Evolutionary conservation across 129 eudicot species (phyloP).

Genomic region (Saussurea involucrata): DNA sequence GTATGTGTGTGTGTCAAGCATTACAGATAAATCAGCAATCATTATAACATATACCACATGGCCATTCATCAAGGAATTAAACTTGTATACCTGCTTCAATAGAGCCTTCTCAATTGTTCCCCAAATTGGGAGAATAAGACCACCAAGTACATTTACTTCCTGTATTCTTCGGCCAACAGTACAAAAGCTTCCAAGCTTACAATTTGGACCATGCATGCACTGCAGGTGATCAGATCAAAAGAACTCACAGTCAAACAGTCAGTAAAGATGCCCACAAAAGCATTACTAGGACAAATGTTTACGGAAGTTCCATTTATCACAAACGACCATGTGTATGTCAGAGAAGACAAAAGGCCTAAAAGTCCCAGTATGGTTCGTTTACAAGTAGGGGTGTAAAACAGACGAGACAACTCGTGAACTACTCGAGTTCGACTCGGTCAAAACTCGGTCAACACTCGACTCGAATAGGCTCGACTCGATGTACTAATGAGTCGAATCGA

Average conservation of each 20-base stretch:
- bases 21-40: neutral
- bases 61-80: neutral
- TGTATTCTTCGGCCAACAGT: conserved; percentile 91
- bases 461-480: no score
- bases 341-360: neutral
- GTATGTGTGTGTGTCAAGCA: no score
- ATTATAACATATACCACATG: neutral
- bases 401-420: no score
- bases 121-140: conserved; percentile 97
- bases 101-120: conserved; percentile 92
- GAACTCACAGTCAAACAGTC: neutral
- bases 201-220: conserved; percentile 99
- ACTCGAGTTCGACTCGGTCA: no score
- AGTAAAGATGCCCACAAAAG: conserved; percentile 5
- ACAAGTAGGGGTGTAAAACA: no score
- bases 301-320: neutral
- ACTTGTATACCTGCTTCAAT: conserved; percentile 61
- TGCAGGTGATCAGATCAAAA: conserved; percentile 31
- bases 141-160: conserved; percentile 93
- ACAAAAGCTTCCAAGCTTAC: conserved; percentile 87
- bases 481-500: no score
- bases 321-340: neutral
- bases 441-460: no score
- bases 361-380: neutral
- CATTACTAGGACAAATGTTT: neutral